Percentiles rank a stretch among this genome's conserved stretches.
These are phyloP conservation scores for Dictyophora rubrovolvata DNA, from an alignment of 768 basidiomycete species.

Conservation along the genomic window DNA sequence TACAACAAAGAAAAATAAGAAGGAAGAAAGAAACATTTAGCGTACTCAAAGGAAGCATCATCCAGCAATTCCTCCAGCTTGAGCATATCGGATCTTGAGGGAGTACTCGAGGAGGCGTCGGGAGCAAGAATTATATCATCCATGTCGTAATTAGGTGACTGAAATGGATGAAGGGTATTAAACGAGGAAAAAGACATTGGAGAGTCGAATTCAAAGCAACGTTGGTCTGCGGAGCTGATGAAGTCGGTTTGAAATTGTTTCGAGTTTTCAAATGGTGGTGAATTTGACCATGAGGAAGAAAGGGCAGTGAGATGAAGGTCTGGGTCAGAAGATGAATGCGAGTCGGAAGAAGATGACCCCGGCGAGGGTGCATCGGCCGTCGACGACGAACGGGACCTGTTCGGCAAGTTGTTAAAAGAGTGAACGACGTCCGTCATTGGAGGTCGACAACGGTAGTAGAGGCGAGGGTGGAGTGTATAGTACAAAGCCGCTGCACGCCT, in stretches of 20 bases:
- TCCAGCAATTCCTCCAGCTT: conserved; percentile 13
- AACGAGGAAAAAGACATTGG: background rate
- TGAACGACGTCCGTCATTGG: background rate
- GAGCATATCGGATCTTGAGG: conserved; percentile 6
- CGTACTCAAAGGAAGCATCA: conserved; percentile 13
- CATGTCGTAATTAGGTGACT: background rate
- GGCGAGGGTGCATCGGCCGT: conserved; percentile 1
- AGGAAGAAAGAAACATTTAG: background rate
- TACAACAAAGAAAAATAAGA: background rate
- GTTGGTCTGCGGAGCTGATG: background rate
- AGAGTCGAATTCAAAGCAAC: conserved; percentile 4
- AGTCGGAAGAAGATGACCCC: conserved; percentile 5
- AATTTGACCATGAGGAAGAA: conserved; percentile 2
- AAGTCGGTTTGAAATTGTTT: background rate
- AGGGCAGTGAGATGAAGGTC: background rate
- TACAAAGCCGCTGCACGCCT: too few relatives aligned
- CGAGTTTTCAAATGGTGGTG: background rate
- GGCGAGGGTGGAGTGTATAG: background rate
- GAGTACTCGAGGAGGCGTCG: background rate
- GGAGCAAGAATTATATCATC: conserved; percentile 1
- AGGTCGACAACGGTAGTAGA: background rate
- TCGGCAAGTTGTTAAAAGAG: background rate
- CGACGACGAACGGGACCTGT: conserved; percentile 5
- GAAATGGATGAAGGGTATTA: background rate
- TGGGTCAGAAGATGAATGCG: conserved; percentile 8